Base-by-base conservation (phyloP, 2,329 filamentous ascomycete species). In the Chrysoporthe deuterocubensis region DNA sequence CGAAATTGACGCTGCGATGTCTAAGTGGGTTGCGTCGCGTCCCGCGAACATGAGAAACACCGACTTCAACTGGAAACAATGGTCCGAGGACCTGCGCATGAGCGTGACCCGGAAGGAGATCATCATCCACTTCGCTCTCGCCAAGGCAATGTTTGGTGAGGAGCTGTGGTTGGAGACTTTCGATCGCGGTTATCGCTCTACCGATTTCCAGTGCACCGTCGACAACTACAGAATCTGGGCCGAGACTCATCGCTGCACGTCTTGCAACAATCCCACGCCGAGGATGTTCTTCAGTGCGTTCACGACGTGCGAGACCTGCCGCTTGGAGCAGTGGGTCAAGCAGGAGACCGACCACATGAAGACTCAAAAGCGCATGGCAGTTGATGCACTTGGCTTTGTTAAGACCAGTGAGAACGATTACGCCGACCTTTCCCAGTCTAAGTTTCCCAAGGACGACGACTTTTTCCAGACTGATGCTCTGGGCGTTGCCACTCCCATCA, bases 131-230 rank as follows among this genome's bases (percentile, higher is more conserved):
- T 61, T 64, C 32, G 13, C 42, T 11, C 59, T 65, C 7, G 68
- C 66, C 3, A 52, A 65, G 37, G 64, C 68, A 52, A 48, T 62
- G 4, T 70, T 59, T 32, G 68, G 68, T 13, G 48, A 70, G 3
- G 48, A 62, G 1, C 44, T 59, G 26, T 60, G 48, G 26, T 50
- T 67, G 14, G 66, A 70, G 66, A 62, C 61, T 13, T 40, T 48
- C 9, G 67, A 67, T 50, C 60, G 62, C 54, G 63, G 66, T 18
- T 9, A 21, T 8, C 44, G 46, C 2, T 68, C 68, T 1, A 60
- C 58, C 46, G 43, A 48, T 14, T 40, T 58, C 4, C 66, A 65
- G 40, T 58, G 59, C 4, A 48, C 32, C 0, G 34, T 44, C 21
- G 4, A n/a, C 40, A 66, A 54, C 54, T 70, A 56, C 43, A 46